Evolutionary conservation across 2,329 filamentous ascomycete genomes (phyloP).

Genomic region (Diplodia corticola): DNA sequence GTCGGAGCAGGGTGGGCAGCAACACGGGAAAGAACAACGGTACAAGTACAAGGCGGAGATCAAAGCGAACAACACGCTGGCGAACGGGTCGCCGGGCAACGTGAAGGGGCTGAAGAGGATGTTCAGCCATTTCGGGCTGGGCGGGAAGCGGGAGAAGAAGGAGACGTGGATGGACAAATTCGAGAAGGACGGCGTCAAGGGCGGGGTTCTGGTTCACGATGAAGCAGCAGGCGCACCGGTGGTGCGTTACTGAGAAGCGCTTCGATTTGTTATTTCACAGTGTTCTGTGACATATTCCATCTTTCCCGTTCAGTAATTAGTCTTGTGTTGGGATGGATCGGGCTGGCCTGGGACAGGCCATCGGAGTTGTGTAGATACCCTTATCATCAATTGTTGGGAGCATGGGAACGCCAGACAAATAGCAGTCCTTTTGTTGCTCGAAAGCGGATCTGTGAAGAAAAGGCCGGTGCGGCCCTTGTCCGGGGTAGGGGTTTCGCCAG

Average conservation of each 20-base stretch:
- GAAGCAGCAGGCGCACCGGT: conserved; percentile 33
- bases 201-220: conserved; percentile 40
- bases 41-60: conserved; percentile 36
- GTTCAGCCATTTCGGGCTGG: conserved; percentile 29
- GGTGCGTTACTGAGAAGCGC: conserved; percentile 33
- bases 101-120: conserved; percentile 33
- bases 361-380: conserved; percentile 20
- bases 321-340: not conserved
- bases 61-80: conserved; percentile 31
- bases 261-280: not conserved
- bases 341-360: not conserved
- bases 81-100: conserved; percentile 23
- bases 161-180: conserved; percentile 46
- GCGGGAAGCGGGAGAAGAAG: conserved; percentile 37
- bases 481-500: too few species aligned
- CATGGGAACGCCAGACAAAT: not conserved
- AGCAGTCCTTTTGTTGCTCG: not conserved
- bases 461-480: not conserved
- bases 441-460: not conserved
- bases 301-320: not conserved
- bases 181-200: conserved; percentile 43
- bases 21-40: not conserved
- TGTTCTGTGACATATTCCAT: not conserved
- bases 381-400: conserved; percentile 18
- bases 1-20: conserved; percentile 28